Percentiles rank a stretch among this genome's conserved stretches.
These are phyloP conservation scores for Euphorbia schlechtendalii DNA, from an alignment of 441 rosid genomes.

Conservation along the genomic window DNA sequence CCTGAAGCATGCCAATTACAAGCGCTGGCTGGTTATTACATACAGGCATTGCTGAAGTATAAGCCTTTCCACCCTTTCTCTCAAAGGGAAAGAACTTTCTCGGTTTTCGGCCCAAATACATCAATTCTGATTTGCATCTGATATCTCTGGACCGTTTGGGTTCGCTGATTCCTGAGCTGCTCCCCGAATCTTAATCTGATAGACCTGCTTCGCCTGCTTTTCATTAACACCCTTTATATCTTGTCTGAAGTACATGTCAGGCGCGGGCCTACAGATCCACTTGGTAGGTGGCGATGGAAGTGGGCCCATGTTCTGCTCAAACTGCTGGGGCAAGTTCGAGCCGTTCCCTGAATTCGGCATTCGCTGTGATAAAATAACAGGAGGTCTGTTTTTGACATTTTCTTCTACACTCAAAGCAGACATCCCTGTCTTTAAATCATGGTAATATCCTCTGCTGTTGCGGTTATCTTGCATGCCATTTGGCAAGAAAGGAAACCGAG, in stretches of 20 bases:
- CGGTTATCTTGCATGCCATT: constrained; percentile 43
- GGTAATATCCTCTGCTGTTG: constrained; percentile 37
- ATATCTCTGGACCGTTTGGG: constrained; percentile 19
- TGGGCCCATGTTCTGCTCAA: constrained; percentile 31
- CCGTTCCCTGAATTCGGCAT: constrained; percentile 25
- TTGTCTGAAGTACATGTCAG: constrained; percentile 33
- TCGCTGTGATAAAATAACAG: constrained; percentile 21
- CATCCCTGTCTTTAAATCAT: constrained; percentile 41
- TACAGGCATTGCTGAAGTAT: not conserved
- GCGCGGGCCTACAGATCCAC: constrained; percentile 40
- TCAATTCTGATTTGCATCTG: constrained; percentile 24
- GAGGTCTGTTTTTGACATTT: constrained; percentile 28
- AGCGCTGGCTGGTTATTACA: no score
- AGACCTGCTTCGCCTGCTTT: constrained; percentile 45
- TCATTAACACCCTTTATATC: constrained; percentile 38
- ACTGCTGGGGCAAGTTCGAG: constrained; percentile 26
- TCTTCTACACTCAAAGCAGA: constrained; percentile 49
- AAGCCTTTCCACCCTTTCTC: not conserved
- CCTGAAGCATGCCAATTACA: no score
- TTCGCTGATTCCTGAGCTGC: constrained; percentile 26
- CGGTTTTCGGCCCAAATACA: not conserved
- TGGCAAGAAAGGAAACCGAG: constrained; percentile 35
- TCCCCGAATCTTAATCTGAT: constrained; percentile 44
- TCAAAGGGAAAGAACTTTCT: not conserved
- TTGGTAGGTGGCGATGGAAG: constrained; percentile 60